Conservation (phyloP, 495 filamentous ascomycete species). For the Baudoinia panamericana region DNA sequence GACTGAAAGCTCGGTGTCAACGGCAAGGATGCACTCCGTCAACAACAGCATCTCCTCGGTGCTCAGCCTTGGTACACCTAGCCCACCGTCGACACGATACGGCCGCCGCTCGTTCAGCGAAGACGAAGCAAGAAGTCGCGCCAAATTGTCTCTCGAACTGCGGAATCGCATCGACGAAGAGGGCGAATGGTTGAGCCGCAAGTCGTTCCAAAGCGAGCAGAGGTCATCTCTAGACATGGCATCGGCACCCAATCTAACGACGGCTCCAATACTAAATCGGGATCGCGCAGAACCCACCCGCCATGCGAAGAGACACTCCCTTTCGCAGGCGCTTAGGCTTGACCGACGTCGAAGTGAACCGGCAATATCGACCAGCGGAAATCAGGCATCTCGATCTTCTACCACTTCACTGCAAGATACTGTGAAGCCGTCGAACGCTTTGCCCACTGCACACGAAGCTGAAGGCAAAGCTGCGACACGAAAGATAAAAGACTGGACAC, state of each 20-base stretch:
- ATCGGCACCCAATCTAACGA: no score
- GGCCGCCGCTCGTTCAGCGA: constrained; percentile 28
- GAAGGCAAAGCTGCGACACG: constrained; percentile 6
- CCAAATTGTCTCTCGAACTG: constrained; percentile 16
- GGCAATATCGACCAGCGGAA: constrained; percentile 4
- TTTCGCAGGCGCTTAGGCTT: constrained; percentile 30
- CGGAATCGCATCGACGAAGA: constrained; percentile 19
- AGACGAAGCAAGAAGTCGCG: constrained; percentile 20
- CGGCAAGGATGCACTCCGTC: constrained; percentile 49
- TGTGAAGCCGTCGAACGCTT: no score
- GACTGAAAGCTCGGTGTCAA: constrained; percentile 51
- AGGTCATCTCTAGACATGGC: no score
- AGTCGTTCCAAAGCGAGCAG: constrained; percentile 16
- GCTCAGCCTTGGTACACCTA: constrained; percentile 33
- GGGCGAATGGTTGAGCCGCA: constrained; percentile 18
- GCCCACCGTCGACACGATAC: constrained; percentile 24
- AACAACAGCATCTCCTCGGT: constrained; percentile 52
- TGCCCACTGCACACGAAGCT: neutral
- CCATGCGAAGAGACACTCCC: constrained; percentile 43
- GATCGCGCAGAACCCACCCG: no score
- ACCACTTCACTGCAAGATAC: constrained; percentile 14
- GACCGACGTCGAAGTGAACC: constrained; percentile 33
- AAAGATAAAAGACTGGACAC: constrained; percentile 13
- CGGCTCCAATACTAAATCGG: no score
- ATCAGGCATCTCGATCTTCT: constrained; percentile 2